phyloP scores from a whole-genome alignment of 371 early-diverging fungal genomes.

The Vavraia culicis region DNA sequence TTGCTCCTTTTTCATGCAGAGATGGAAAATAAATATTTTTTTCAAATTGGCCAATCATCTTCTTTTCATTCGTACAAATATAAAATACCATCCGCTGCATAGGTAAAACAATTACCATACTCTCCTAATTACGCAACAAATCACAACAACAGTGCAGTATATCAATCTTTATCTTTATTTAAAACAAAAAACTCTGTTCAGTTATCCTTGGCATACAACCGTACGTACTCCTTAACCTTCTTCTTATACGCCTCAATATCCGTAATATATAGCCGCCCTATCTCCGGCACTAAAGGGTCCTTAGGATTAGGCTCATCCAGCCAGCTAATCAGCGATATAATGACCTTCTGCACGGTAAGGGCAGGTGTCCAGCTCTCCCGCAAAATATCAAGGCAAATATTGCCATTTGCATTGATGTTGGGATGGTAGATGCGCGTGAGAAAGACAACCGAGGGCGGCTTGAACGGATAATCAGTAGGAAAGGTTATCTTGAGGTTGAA shows the following conservation, averaged over 20 bases:
- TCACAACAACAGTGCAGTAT: no score
- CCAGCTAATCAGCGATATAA: conserved; percentile 78
- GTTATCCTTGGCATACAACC: conserved; percentile 30
- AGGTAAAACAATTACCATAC: no score
- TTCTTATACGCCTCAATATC: conserved; percentile 48
- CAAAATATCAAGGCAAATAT: conserved; percentile 87
- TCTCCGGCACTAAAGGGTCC: conserved; percentile 78
- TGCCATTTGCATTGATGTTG: conserved; percentile 90
- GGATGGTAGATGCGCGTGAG: conserved; percentile 89
- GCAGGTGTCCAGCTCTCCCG: conserved; percentile 96
- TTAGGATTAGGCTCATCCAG: conserved; percentile 91
- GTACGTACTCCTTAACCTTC: conserved; percentile 36
- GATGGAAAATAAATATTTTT: no score
- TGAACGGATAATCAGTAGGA: conserved; percentile 94
- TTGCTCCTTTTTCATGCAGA: no score
- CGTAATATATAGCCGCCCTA: conserved; percentile 79
- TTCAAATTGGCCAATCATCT: no score
- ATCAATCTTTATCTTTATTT: no score
- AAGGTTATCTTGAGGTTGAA: conserved; percentile 90
- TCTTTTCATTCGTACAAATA: no score
- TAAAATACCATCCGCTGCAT: no score
- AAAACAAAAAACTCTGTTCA: no score
- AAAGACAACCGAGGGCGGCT: conserved; percentile 87
- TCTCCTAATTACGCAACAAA: no score
- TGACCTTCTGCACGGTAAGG: conserved; percentile 73